Evolutionary conservation across 441 rosid species (phyloP), one percentile per base, ranked within the genome.

Genomic region (Pelargonium cotyledonis): DNA sequence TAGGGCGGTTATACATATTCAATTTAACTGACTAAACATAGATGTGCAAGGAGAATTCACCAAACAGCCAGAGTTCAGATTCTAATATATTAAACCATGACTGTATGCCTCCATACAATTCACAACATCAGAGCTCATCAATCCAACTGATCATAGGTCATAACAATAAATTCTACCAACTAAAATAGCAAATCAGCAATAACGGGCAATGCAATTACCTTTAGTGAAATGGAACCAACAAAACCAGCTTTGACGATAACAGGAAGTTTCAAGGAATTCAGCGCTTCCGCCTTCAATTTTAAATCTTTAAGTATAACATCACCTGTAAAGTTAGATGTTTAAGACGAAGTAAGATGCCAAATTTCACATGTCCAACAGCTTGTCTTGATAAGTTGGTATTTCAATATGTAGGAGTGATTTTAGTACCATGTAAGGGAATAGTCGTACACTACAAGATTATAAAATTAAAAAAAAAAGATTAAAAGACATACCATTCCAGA

Each of bases 231-330:
- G 62, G 93, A 85, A 51, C 99, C 98, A 66, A 95, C 85, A 85
- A 95, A 95, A 80, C 99, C 98, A 71, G 96, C 96, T 90, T 90
- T 92, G 64, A 90, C 98, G 53, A 88, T 85, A 46, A 92, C 92
- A 5, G 97, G 97, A 75, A 92, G 98, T 72, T 89, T 90, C 69
- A 95, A 81, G 12, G 98, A 83, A 79, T 92, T 95, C 55, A 90
- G 83, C 31, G 98, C 98, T 81, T 95, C 98, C 0, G 97, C 89
- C 86, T 92, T 95, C 82, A 95, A 73, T 63, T 86, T 89, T 81
- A 92, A 84, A 83, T 95, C 98, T 81, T 86, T 92, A 70, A 95
- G 97, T 72, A 90, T 93, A 78, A 95, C 96, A 81, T 95, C 98
- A 46, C 99, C 99, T 95, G 74, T 70, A 78, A 72, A 74, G 63